Percentiles rank a stretch among this genome's conserved stretches.
These are phyloP conservation scores for Alloteropsis angusta DNA, from an alignment of 202 grass and related monocot species.

Conservation along the genomic window DNA sequence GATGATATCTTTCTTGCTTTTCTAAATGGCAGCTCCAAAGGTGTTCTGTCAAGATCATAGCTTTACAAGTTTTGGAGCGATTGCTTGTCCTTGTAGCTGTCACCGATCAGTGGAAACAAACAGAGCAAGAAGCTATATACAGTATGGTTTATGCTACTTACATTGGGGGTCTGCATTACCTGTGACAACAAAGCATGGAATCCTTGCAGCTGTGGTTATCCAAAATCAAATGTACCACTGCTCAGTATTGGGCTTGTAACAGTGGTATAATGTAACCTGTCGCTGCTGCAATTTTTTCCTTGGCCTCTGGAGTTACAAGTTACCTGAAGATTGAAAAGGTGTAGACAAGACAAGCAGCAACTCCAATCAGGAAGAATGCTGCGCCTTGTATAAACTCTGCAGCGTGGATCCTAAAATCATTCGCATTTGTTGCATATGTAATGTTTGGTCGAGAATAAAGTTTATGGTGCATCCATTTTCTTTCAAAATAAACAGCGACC, in stretches of 20 bases:
- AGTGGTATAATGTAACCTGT: background rate
- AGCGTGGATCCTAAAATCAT: background rate
- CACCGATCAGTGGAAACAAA: background rate
- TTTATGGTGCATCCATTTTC: background rate
- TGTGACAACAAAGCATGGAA: background rate
- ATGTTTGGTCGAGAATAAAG: background rate
- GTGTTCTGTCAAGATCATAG: constrained; percentile 79
- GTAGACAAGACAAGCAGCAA: background rate
- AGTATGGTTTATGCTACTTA: background rate
- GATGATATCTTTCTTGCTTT: background rate
- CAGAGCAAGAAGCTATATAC: background rate
- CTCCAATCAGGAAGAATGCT: background rate
- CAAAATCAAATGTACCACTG: background rate
- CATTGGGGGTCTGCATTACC: background rate
- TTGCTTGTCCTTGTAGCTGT: background rate
- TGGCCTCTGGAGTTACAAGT: background rate
- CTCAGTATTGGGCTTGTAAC: background rate
- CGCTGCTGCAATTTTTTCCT: background rate
- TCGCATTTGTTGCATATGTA: background rate
- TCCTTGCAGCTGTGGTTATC: background rate
- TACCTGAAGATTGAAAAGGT: background rate
- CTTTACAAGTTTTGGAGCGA: background rate
- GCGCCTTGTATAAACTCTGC: background rate
- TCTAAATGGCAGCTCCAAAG: constrained; percentile 61
- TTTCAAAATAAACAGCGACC: too few species aligned